Conservation (phyloP, 352 stramenopile genomes). For the Aphanomyces cochlioides region DNA sequence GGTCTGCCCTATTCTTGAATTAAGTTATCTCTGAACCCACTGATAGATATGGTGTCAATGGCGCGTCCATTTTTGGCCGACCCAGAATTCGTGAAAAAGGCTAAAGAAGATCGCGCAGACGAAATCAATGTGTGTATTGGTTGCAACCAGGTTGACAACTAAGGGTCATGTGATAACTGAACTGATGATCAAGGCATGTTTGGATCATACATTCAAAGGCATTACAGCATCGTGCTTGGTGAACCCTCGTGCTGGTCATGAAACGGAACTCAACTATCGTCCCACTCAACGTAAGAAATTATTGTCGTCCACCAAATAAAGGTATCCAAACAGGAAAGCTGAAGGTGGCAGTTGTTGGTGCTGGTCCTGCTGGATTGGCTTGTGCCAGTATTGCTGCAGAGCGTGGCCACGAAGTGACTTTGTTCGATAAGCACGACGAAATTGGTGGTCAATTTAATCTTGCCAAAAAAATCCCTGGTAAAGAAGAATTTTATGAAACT, state of each 20-base stretch:
- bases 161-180: not conserved
- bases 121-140: slow-evolving; percentile 99
- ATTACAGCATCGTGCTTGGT: slow-evolving; percentile 95
- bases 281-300: slow-evolving; percentile 36
- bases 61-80: slow-evolving; percentile 93
- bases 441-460: slow-evolving; percentile 97
- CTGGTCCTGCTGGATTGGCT: slow-evolving; percentile 91
- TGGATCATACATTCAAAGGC: slow-evolving; percentile 96
- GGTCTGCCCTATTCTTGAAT: not conserved
- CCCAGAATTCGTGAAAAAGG: slow-evolving; percentile 92
- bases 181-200: slow-evolving; percentile 86
- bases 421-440: slow-evolving; percentile 87
- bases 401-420: slow-evolving; percentile 90
- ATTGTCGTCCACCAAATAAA: slow-evolving; percentile 7
- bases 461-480: slow-evolving; percentile 94
- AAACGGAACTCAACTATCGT: slow-evolving; percentile 87
- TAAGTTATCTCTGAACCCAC: too few species aligned
- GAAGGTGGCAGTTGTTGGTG: slow-evolving; percentile 89
- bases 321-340: not conserved
- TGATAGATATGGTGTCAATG: slow-evolving; percentile 75
- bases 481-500: slow-evolving; percentile 98
- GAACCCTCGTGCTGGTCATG: slow-evolving; percentile 93
- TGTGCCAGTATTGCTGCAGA: slow-evolving; percentile 84
- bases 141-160: slow-evolving; percentile 65
- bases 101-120: slow-evolving; percentile 76